Base-by-base conservation (phyloP, 257 asterid genomes). In the Fraxinus pennsylvanica region DNA sequence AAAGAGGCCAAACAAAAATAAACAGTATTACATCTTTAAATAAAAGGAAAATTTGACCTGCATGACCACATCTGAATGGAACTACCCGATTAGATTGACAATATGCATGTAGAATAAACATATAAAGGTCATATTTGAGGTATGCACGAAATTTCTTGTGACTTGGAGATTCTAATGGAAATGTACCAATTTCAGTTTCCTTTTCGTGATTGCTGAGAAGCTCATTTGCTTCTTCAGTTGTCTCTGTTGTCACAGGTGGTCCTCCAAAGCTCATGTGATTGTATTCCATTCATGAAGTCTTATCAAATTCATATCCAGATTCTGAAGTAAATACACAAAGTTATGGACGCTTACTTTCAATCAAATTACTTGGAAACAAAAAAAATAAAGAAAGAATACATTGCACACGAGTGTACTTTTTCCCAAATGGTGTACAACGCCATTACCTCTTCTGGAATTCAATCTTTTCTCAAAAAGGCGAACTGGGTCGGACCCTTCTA, bases 211-310 rank as follows among this genome's bases (percentile, higher is more conserved):
- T 86, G 32, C 43, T 81, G 77, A 81, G 84, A 63, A 92, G 87
- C 77, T 85, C 87, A 82, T 91, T 86, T 21, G 97, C 96, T 87
- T 95, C 97, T 83, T 90, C 98, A 75, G 52, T 9, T 0, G 98
- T 88, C 52, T 86, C 86, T 2, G 87, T 68, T 68, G 90, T 84
- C 45, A 95, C 86, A 5, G 99, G 99, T 14, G 97, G 97, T 15
- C 97, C 98, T 82, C 97, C 98, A 85, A 92, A 94, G 80, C 91
- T 91, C 99, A 93, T 95, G 85, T 89, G 97, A 77, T 95, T 90
- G 73, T 95, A 95, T 71, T 86, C 88, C 87, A 81, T 35, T 81
- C 93, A 72, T 9, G 77, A 80, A 52, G 76, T 87, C 72, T 81
- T 85, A 81, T 93, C 92, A 80, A 95, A 88, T 73, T 80, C 87